Percentiles rank a stretch among this genome's conserved stretches.
Conservation (phyloP, 1,284 basidiomycete species). For the Grifola frondosa region DNA sequence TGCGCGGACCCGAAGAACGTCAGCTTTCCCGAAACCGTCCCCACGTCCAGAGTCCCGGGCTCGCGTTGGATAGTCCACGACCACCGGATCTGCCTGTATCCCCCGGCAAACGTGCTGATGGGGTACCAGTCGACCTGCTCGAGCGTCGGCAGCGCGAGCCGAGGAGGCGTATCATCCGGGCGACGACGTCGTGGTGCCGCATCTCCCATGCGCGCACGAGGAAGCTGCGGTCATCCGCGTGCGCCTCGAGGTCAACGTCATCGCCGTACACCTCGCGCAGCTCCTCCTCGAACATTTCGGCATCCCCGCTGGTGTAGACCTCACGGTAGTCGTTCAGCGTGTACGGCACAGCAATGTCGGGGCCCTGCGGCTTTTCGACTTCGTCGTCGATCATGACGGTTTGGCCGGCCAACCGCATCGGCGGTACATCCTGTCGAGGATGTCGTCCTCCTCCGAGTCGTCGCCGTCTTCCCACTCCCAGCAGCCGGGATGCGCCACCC, state of each 20-base stretch:
- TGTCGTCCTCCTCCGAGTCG: not conserved
- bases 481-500: not conserved
- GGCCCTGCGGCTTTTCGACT: too few relatives aligned
- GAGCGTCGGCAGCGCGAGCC: conserved; percentile 12
- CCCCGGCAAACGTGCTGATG: too few relatives aligned
- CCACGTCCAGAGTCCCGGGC: too few relatives aligned
- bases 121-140: conserved; percentile 21
- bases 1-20: not conserved
- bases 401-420: too few relatives aligned
- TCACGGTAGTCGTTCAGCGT: too few relatives aligned
- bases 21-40: not conserved
- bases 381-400: too few relatives aligned
- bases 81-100: not conserved
- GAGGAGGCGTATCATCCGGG: conserved; percentile 3
- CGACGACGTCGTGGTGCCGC: conserved; percentile 3
- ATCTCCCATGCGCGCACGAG: conserved; percentile 13
- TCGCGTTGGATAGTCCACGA: conserved; percentile 5
- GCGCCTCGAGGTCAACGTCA: conserved; percentile 1
- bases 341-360: too few relatives aligned
- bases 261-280: too few relatives aligned
- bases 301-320: too few relatives aligned
- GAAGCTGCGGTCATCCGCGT: conserved; percentile 3
- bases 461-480: not conserved
- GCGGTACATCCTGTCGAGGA: too few relatives aligned
- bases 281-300: too few relatives aligned